Conservation (phyloP, 495 filamentous ascomycete species). For the Xylaria cubensis region DNA sequence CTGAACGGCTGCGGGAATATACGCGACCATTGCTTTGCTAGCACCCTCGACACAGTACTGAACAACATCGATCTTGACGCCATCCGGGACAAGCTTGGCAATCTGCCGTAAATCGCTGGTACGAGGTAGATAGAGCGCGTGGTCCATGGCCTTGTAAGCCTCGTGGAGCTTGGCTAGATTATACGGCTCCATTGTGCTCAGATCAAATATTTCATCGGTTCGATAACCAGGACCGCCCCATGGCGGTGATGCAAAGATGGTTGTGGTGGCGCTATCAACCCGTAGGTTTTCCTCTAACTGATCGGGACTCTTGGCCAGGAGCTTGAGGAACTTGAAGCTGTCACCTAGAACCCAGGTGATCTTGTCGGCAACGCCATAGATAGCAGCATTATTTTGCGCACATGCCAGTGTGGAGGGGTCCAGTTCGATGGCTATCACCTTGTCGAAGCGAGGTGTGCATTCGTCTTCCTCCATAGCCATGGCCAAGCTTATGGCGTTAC, state of each 20-base stretch:
- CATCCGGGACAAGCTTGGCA: slow-evolving; percentile 60
- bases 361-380: slow-evolving; percentile 81
- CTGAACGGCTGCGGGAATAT: slow-evolving; percentile 47
- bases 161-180: slow-evolving; percentile 66
- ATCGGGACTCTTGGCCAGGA: slow-evolving; percentile 33
- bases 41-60: slow-evolving; percentile 93
- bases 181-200: slow-evolving; percentile 90
- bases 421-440: slow-evolving; percentile 87
- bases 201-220: slow-evolving; percentile 78
- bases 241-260: slow-evolving; percentile 89
- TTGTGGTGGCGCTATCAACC: slow-evolving; percentile 49
- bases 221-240: slow-evolving; percentile 93
- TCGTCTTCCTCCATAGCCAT: slow-evolving; percentile 55
- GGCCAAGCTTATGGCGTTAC: slow-evolving; percentile 95
- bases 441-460: slow-evolving; percentile 64
- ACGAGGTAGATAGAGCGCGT: slow-evolving; percentile 83
- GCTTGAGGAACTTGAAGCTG: slow-evolving; percentile 65
- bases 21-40: slow-evolving; percentile 76
- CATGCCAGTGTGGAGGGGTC: slow-evolving; percentile 78
- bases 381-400: slow-evolving; percentile 87
- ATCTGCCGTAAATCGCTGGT: slow-evolving; percentile 88
- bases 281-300: slow-evolving; percentile 45
- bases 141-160: slow-evolving; percentile 60
- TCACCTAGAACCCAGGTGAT: slow-evolving; percentile 88
- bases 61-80: slow-evolving; percentile 66